phyloP scores from a whole-genome alignment of 163 green algal genomes.

The Volvox carteri region DNA sequence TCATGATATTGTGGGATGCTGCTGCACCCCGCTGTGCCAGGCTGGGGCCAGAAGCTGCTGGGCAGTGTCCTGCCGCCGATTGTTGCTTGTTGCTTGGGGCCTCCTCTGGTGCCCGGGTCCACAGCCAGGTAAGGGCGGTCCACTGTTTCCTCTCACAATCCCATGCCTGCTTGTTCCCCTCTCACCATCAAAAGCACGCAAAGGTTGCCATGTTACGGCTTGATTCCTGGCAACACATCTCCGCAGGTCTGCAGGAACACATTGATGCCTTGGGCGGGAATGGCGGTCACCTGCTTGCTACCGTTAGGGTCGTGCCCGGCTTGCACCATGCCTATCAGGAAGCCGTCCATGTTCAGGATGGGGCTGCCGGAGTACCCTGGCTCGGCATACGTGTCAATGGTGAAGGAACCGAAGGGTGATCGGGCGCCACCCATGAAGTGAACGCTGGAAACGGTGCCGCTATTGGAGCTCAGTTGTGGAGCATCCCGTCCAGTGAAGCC shows the following conservation, averaged over 20 bases:
- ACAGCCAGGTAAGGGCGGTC: slow-evolving; percentile 7
- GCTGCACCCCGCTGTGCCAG: no score
- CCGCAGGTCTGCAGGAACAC: slow-evolving; percentile 20
- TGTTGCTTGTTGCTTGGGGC: no score
- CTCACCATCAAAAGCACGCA: slow-evolving; percentile 10
- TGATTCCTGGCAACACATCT: not conserved
- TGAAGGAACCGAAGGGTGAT: slow-evolving; percentile 13
- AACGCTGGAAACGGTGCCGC: slow-evolving; percentile 25
- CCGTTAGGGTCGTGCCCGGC: slow-evolving; percentile 20
- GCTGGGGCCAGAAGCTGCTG: no score
- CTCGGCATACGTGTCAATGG: slow-evolving; percentile 31
- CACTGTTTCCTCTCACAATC: slow-evolving; percentile 12
- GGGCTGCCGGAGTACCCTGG: slow-evolving; percentile 44
- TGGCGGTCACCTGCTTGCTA: slow-evolving; percentile 37
- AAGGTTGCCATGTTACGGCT: not conserved
- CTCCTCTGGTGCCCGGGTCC: no score
- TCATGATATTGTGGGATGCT: no score
- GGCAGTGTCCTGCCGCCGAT: no score
- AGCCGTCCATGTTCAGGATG: slow-evolving; percentile 43
- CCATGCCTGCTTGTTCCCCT: slow-evolving; percentile 7
- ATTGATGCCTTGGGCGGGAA: slow-evolving; percentile 36
- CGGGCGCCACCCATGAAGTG: not conserved
- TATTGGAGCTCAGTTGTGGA: slow-evolving; percentile 44
- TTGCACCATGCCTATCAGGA: slow-evolving; percentile 47
- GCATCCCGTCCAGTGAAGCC: slow-evolving; percentile 38